Conservation (phyloP, 139 green algal species). For the Haematococcus sp. region DNA sequence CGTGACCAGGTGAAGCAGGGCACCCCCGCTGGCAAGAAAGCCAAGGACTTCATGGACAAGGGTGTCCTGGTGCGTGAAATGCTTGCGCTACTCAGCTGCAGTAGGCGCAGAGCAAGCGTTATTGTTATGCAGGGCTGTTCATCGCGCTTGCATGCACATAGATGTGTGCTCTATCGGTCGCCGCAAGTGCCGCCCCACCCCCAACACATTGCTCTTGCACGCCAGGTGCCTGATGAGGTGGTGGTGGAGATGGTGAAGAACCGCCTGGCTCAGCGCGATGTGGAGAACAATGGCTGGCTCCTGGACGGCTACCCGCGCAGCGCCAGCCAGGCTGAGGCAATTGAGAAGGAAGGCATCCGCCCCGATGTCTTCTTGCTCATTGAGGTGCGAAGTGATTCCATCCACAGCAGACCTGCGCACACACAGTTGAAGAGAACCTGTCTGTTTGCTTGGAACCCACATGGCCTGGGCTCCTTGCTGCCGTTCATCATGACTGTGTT, state of each 20-base stretch:
- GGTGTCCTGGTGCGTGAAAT: slow-evolving; percentile 95
- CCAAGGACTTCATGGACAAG: slow-evolving; percentile 91
- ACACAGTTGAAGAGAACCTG: too few relatives aligned
- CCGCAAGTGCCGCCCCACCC: not conserved
- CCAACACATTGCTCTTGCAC: slow-evolving; percentile 4
- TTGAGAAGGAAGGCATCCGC: slow-evolving; percentile 86
- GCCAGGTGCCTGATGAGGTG: slow-evolving; percentile 82
- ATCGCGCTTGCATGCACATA: not conserved
- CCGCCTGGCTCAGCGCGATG: slow-evolving; percentile 55
- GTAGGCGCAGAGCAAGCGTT: too few relatives aligned
- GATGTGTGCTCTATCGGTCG: not conserved
- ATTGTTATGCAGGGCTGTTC: too few relatives aligned
- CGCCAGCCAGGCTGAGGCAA: slow-evolving; percentile 88
- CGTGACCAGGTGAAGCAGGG: slow-evolving; percentile 90
- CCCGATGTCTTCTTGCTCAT: slow-evolving; percentile 96
- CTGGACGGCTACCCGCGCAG: slow-evolving; percentile 96
- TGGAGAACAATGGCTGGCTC: slow-evolving; percentile 82
- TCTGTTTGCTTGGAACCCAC: too few relatives aligned
- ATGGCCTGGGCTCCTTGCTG: too few relatives aligned
- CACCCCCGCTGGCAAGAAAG: slow-evolving; percentile 58
- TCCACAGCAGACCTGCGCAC: too few relatives aligned
- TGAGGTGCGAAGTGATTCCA: slow-evolving; percentile 43
- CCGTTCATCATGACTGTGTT: not conserved
- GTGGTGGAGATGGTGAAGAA: slow-evolving; percentile 88
- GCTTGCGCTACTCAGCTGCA: too few relatives aligned